phyloP scores from a whole-genome alignment of 2,329 filamentous ascomycete genomes.

The Fusarium dimerum region DNA sequence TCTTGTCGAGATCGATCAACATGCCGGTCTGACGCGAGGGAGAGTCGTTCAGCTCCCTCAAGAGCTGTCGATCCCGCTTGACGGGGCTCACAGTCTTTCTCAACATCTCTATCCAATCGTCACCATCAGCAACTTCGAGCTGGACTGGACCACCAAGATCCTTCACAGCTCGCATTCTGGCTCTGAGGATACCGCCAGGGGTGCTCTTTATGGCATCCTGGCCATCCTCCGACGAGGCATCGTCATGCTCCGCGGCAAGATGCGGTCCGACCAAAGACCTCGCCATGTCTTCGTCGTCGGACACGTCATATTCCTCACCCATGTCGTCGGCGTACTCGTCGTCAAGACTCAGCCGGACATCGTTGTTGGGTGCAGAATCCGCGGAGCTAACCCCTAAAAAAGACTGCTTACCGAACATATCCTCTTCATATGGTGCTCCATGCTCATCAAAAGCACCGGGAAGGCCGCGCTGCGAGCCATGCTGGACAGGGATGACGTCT shows the following conservation, averaged over 20 bases:
- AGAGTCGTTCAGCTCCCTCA: conserved; percentile 61
- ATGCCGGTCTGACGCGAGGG: conserved; percentile 32
- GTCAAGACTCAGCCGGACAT: conserved; percentile 59
- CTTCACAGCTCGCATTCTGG: conserved; percentile 64
- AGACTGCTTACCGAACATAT: conserved; percentile 64
- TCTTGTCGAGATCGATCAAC: conserved; percentile 30
- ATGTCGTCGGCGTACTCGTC: conserved; percentile 58
- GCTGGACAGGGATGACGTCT: conserved; percentile 62
- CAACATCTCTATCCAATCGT: conserved; percentile 92
- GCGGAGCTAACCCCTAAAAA: conserved; percentile 93
- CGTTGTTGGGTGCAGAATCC: conserved; percentile 70
- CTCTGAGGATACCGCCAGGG: conserved; percentile 63
- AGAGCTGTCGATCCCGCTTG: conserved; percentile 83
- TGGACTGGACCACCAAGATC: conserved; percentile 58
- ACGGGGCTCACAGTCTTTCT: conserved; percentile 91
- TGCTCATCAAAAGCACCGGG: conserved; percentile 81
- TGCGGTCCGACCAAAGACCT: conserved; percentile 73
- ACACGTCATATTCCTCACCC: conserved; percentile 77
- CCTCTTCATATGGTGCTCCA: conserved; percentile 55
- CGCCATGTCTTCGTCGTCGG: conserved; percentile 71
- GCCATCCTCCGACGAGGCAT: conserved; percentile 57
- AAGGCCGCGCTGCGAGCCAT: conserved; percentile 53
- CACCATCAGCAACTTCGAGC: conserved; percentile 65
- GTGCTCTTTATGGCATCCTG: conserved; percentile 47
- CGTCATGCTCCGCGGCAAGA: conserved; percentile 74